phyloP scores from a whole-genome alignment of 208 protist species.

The Naegleria gruberi region DNA sequence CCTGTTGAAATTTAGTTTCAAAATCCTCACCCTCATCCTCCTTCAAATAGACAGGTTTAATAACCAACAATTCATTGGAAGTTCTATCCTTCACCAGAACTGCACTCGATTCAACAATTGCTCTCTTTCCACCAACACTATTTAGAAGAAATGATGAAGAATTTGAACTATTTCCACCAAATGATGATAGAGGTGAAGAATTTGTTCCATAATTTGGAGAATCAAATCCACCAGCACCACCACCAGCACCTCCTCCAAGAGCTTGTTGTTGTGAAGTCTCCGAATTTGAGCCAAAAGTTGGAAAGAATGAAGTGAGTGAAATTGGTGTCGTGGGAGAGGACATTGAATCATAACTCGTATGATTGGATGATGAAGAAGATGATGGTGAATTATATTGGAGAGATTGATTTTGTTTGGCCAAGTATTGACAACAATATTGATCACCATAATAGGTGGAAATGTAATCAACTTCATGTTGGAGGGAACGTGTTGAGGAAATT shows the following conservation, averaged over 20 bases:
- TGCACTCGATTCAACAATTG: not conserved
- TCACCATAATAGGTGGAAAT: not conserved
- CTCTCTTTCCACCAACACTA: not conserved
- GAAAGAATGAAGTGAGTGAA: too few relatives aligned
- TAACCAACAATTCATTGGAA: not conserved
- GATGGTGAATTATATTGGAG: not conserved
- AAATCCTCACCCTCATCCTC: not conserved
- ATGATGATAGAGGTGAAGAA: not conserved
- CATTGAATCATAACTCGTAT: too few relatives aligned
- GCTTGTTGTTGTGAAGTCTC: too few relatives aligned
- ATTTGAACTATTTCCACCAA: not conserved
- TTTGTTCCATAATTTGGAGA: too few relatives aligned
- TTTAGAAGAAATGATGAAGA: not conserved
- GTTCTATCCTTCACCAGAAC: not conserved
- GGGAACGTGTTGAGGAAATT: not conserved
- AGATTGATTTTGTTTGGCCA: not conserved
- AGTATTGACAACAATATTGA: not conserved
- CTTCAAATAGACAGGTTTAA: not conserved
- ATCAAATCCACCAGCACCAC: too few relatives aligned
- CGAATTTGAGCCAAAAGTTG: too few relatives aligned
- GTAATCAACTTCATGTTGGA: not conserved
- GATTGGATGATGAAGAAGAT: not conserved
- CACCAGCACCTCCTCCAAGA: too few relatives aligned
- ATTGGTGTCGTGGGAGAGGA: not conserved
- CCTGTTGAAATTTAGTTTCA: not conserved